phyloP scores from a whole-genome alignment of 805 yeast species.

The Metschnikowia colocasiae region DNA sequence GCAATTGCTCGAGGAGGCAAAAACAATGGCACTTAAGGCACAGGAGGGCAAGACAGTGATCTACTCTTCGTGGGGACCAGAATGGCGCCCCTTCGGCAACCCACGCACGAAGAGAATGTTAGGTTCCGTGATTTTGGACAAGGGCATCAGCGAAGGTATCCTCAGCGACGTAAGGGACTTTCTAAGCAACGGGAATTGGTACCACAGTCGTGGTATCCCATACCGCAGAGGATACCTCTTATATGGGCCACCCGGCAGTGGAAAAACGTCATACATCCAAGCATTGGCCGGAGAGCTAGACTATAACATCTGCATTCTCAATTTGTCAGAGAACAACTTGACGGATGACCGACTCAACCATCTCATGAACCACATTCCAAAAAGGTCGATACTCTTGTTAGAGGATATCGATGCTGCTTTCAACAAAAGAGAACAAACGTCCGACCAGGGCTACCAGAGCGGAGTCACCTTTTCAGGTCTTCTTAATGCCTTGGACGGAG shows the following conservation, averaged over 20 bases:
- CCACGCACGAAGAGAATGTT: conserved; percentile 84
- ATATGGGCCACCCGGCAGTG: conserved; percentile 97
- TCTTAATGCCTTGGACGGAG: conserved; percentile 93
- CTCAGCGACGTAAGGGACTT: conserved; percentile 77
- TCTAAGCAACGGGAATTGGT: conserved; percentile 80
- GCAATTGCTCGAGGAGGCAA: conserved; percentile 78
- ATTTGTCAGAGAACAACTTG: conserved; percentile 82
- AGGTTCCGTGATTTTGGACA: conserved; percentile 82
- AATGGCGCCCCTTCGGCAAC: conserved; percentile 97
- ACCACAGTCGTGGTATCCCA: conserved; percentile 94
- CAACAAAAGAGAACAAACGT: conserved; percentile 69
- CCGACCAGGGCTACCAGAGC: conserved; percentile 72
- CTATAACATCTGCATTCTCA: conserved; percentile 90
- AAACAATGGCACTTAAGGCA: conserved; percentile 69
- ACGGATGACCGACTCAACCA: conserved; percentile 95
- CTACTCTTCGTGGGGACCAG: conserved; percentile 95
- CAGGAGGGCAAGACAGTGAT: conserved; percentile 93
- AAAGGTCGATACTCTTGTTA: conserved; percentile 73
- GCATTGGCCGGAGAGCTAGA: conserved; percentile 96
- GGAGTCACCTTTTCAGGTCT: conserved; percentile 96
- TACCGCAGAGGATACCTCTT: conserved; percentile 90
- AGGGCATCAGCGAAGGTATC: conserved; percentile 64
- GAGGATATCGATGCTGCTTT: conserved; percentile 98
- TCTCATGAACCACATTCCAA: conserved; percentile 93
- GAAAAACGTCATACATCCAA: conserved; percentile 93